These are phyloP conservation scores for Ogataea paradorogensis DNA, from an alignment of 805 yeast species.

Conservation along the genomic window DNA sequence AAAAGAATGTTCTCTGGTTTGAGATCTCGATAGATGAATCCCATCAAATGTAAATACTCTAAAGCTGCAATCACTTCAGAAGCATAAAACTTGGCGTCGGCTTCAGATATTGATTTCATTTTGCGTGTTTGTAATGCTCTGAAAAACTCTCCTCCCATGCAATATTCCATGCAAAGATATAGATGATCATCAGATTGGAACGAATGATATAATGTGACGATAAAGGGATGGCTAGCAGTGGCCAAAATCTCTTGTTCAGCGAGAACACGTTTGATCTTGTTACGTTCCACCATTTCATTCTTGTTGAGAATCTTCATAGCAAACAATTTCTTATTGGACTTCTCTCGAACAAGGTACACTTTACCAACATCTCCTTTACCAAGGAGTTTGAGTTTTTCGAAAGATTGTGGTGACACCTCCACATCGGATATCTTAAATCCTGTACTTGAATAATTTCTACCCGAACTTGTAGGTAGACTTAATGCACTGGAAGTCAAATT, in stretches of 20 bases:
- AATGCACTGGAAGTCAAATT: slow-evolving; percentile 18
- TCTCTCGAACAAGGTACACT: slow-evolving; percentile 88
- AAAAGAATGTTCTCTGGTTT: slow-evolving; percentile 94
- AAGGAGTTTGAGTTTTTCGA: slow-evolving; percentile 82
- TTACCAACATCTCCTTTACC: slow-evolving; percentile 99
- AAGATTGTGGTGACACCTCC: slow-evolving; percentile 81
- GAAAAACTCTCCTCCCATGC: slow-evolving; percentile 99
- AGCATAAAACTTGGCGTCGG: slow-evolving; percentile 90
- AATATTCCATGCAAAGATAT: slow-evolving; percentile 95
- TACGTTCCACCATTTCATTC: slow-evolving; percentile 91
- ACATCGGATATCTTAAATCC: slow-evolving; percentile 72
- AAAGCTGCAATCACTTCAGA: slow-evolving; percentile 97
- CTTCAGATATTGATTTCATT: slow-evolving; percentile 79
- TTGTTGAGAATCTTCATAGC: slow-evolving; percentile 93
- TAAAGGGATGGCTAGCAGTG: slow-evolving; percentile 94
- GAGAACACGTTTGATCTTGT: slow-evolving; percentile 88
- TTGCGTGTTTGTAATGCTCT: slow-evolving; percentile 90
- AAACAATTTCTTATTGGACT: slow-evolving; percentile 65
- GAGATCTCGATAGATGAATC: slow-evolving; percentile 92
- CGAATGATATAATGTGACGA: slow-evolving; percentile 92
- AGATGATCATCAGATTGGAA: slow-evolving; percentile 91
- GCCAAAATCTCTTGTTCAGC: slow-evolving; percentile 97
- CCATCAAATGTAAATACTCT: slow-evolving; percentile 94
- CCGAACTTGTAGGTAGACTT: slow-evolving; percentile 6
- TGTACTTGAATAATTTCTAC: slow-evolving; percentile 67